These are phyloP conservation scores for Flueggea neowawraea DNA, from an alignment of 441 rosid species.

Conservation along the genomic window DNA sequence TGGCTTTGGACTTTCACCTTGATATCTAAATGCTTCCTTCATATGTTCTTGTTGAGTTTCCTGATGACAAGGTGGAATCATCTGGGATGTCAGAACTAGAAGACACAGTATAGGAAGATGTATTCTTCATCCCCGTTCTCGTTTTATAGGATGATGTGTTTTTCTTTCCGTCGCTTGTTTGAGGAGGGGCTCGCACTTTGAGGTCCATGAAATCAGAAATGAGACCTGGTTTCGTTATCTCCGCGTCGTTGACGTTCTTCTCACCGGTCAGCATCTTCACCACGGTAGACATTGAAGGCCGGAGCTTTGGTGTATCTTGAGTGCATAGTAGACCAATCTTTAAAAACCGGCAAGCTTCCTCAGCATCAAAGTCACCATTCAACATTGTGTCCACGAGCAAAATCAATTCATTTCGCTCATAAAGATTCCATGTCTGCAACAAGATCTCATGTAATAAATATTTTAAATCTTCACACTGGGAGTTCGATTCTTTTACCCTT, in stretches of 20 bases:
- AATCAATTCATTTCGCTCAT: slow-evolving; percentile 66
- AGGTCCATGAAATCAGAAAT: slow-evolving; percentile 93
- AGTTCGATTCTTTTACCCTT: no score
- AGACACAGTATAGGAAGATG: slow-evolving; percentile 34
- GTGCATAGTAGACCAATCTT: slow-evolving; percentile 92
- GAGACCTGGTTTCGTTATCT: slow-evolving; percentile 72
- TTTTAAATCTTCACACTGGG: not conserved
- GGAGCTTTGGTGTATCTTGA: slow-evolving; percentile 77
- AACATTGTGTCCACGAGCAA: slow-evolving; percentile 58
- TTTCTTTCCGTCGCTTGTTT: slow-evolving; percentile 16
- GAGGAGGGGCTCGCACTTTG: slow-evolving; percentile 52
- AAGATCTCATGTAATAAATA: slow-evolving; percentile 1
- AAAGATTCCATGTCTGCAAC: slow-evolving; percentile 82
- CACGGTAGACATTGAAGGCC: slow-evolving; percentile 85
- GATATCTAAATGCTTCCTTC: slow-evolving; percentile 24
- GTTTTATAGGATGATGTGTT: slow-evolving; percentile 4
- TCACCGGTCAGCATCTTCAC: slow-evolving; percentile 65
- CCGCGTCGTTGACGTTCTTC: slow-evolving; percentile 31
- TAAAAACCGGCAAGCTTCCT: slow-evolving; percentile 76
- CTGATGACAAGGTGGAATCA: slow-evolving; percentile 38
- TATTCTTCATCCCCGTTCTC: slow-evolving; percentile 12
- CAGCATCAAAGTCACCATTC: slow-evolving; percentile 70
- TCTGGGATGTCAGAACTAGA: slow-evolving; percentile 44
- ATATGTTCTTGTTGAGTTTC: slow-evolving; percentile 21
- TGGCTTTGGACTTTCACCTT: not conserved